A percentile compares a stretch with the other conserved stretches of the same genome.
Evolutionary conservation across 2,329 filamentous ascomycete genomes (phyloP).

Genomic region (Botrytis elliptica): DNA sequence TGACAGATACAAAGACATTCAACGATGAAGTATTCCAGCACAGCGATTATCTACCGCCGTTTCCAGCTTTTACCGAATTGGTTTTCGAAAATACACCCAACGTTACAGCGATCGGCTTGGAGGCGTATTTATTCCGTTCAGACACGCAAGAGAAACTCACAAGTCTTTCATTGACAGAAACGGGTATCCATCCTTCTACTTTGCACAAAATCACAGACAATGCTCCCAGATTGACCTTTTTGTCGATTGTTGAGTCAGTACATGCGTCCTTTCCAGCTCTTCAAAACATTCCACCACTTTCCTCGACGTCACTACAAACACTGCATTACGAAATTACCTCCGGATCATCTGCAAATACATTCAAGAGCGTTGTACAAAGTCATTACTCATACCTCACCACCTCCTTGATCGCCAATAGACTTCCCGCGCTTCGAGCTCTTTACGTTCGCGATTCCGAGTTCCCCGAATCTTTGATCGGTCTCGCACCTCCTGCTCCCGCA

Average conservation of each 20-base stretch:
- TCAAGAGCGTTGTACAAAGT: conserved; percentile 51
- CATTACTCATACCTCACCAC: conserved; percentile 85
- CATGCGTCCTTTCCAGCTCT: conserved; percentile 55
- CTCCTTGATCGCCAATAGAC: conserved; percentile 73
- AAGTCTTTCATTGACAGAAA: conserved; percentile 68
- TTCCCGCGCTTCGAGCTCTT: conserved; percentile 72
- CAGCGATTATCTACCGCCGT: conserved; percentile 63
- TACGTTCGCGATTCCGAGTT: conserved; percentile 87
- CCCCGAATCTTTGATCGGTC: conserved; percentile 68
- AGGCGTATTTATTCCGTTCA: conserved; percentile 63
- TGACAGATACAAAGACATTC: conserved; percentile 67
- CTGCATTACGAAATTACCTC: conserved; percentile 82
- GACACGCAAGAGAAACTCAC: conserved; percentile 59
- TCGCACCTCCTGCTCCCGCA: conserved; percentile 62
- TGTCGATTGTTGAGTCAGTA: conserved; percentile 58
- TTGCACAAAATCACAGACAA: conserved; percentile 45
- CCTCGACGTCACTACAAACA: conserved; percentile 66
- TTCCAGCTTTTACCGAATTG: conserved; percentile 73
- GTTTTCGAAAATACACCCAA: conserved; percentile 69
- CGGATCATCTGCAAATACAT: conserved; percentile 55
- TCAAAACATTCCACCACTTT: conserved; percentile 58
- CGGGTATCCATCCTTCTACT: conserved; percentile 58
- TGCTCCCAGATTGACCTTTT: conserved; percentile 44
- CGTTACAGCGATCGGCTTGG: conserved; percentile 70
- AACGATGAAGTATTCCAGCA: conserved; percentile 73